Evolutionary conservation across 208 protist genomes (phyloP).

Genomic region (Wallacemonas sp.): DNA sequence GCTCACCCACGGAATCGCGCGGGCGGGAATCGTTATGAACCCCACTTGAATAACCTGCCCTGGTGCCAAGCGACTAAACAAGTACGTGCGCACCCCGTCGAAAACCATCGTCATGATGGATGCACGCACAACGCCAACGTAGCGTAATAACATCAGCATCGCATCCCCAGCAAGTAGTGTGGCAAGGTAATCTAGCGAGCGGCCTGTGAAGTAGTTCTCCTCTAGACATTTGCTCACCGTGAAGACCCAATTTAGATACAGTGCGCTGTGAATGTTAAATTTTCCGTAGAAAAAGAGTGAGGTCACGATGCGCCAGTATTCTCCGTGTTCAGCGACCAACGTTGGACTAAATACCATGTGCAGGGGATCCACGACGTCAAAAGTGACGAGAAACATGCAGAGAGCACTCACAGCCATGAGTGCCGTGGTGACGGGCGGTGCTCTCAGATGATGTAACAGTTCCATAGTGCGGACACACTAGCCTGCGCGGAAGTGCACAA

Average conservation of each 20-base stretch:
- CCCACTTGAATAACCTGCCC: constrained; percentile 55
- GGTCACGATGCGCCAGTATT: constrained; percentile 83
- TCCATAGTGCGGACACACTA: constrained; percentile 22
- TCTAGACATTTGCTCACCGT: constrained; percentile 62
- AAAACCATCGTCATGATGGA: constrained; percentile 27
- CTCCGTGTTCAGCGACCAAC: constrained; percentile 66
- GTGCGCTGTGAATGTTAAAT: constrained; percentile 44
- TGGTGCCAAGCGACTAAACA: constrained; percentile 61
- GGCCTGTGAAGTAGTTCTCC: constrained; percentile 61
- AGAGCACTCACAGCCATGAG: constrained; percentile 24
- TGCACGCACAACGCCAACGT: constrained; percentile 37
- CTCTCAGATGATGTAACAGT: constrained; percentile 3
- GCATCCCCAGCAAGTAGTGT: constrained; percentile 39
- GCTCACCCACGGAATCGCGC: constrained; percentile 56
- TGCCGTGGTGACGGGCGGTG: constrained; percentile 36
- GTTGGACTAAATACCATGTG: constrained; percentile 70
- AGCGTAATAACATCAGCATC: constrained; percentile 52
- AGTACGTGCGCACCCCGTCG: constrained; percentile 29
- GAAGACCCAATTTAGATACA: constrained; percentile 71
- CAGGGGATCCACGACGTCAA: constrained; percentile 64
- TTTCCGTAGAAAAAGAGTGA: constrained; percentile 72
- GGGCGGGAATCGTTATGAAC: constrained; percentile 47
- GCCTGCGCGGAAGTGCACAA: constrained; percentile 19
- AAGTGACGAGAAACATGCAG: constrained; percentile 42
- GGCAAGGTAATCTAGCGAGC: constrained; percentile 65